Base-by-base conservation (phyloP, 108 stramenopile species). In the Bacterosira constricta region DNA sequence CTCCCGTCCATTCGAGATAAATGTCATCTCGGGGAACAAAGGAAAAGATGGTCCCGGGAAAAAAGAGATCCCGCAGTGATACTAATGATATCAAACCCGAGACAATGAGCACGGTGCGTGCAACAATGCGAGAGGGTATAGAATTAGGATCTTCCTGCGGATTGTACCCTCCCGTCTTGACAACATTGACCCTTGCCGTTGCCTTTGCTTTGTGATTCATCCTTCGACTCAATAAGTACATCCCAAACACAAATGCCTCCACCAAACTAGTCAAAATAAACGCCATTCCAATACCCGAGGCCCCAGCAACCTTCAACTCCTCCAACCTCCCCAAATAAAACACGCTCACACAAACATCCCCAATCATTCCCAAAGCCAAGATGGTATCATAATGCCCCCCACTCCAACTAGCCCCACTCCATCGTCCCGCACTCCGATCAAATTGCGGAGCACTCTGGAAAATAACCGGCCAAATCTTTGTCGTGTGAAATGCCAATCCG, bases 1-100 rank as follows among this genome's bases (percentile, higher is more conserved):
- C 91, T 36, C 89, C 89, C 3, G 88, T 91, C 94, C 91, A 92
- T 69, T 92, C 94, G 9, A 95, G 69, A 59, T 92, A 95, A 60
- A 95, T 90, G 62, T 95, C 94, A 82, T 95, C 94, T 17, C 90
- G 85, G 1, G 94, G 91, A 59, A 92, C 77, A 54, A 89, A 89
- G 2, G 80, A 70, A 2, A 95, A 23, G 59, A 90, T 87, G 6
- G 46, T 39, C 25, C 94, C 94, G 13, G 94, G 88, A 38, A 86
- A 90, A 26, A 92, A 85, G 10, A 95, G 65, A 64, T 95, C 94
- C 3, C 94, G 83, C 35, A 73, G 74, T 8, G 90, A 78, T 51
- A 95, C 79, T 1, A 92, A 13, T 0, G 72, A 66, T 26, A 92
- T 75, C 42, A 84, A 64, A 15, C 78, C 75, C 11, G 88, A 80